phyloP scores from a whole-genome alignment of 768 basidiomycete species.

The Phaeotremella skinneri region DNA sequence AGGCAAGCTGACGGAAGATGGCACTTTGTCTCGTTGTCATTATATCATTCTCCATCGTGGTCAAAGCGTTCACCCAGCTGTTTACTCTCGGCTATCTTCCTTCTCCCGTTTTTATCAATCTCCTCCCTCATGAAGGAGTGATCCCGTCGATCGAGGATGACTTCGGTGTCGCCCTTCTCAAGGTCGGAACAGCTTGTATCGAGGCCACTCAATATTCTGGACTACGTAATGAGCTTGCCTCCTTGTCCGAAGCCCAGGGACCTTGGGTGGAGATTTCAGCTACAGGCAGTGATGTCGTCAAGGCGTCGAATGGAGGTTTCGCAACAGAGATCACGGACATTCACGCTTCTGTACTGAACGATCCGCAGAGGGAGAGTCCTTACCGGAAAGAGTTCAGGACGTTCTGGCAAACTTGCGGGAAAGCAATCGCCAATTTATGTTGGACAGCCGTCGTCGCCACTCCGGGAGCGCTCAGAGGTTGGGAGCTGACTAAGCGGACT shows the following conservation, averaged over 20 bases:
- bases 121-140: slow-evolving; percentile 40
- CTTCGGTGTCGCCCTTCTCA: slow-evolving; percentile 43
- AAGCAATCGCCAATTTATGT: slow-evolving; percentile 9
- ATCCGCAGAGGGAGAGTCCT: slow-evolving; percentile 22
- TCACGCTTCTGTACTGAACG: slow-evolving; percentile 24
- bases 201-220: slow-evolving; percentile 44
- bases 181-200: slow-evolving; percentile 44
- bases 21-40: slow-evolving; percentile 37
- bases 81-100: slow-evolving; percentile 47
- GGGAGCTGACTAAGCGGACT: slow-evolving; percentile 5
- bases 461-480: slow-evolving; percentile 23
- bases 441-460: slow-evolving; percentile 19
- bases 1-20: slow-evolving; percentile 24
- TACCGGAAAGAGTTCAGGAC: slow-evolving; percentile 28
- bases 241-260: slow-evolving; percentile 25
- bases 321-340: slow-evolving; percentile 40
- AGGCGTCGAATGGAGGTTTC: slow-evolving; percentile 27
- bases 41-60: slow-evolving; percentile 28
- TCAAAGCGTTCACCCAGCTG: slow-evolving; percentile 38
- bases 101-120: slow-evolving; percentile 29
- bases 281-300: slow-evolving; percentile 17
- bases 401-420: slow-evolving; percentile 27
- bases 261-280: slow-evolving; percentile 37
- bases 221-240: slow-evolving; percentile 38
- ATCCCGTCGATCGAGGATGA: slow-evolving; percentile 41